Evolutionary conservation across 768 basidiomycete genomes (phyloP).

Genomic region (Hirschioporus abietinus): DNA sequence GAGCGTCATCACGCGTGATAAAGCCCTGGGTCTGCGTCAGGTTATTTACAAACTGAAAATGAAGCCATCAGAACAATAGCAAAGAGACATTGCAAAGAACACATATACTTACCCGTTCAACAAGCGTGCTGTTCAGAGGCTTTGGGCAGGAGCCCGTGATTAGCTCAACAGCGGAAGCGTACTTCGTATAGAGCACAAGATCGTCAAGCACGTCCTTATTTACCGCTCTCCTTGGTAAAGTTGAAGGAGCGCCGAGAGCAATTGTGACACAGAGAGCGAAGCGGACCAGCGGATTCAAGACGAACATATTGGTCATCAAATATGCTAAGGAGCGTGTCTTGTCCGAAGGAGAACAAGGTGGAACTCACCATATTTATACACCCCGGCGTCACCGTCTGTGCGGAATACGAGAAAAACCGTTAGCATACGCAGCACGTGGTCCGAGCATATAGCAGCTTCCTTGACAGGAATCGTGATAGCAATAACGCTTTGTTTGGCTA

Average conservation of each 20-base stretch:
- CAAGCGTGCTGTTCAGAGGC: constrained; percentile 42
- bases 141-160: constrained; percentile 27
- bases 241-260: neutral
- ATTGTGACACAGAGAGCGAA: neutral
- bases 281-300: neutral
- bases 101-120: constrained; percentile 30
- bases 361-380: neutral
- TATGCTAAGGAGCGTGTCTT: neutral
- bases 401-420: neutral
- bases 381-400: too few relatives aligned
- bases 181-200: constrained; percentile 41
- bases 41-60: constrained; percentile 23
- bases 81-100: constrained; percentile 5
- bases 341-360: neutral
- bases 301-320: too few relatives aligned
- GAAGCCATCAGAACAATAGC: neutral
- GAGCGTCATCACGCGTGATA: constrained; percentile 15
- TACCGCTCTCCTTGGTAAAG: neutral
- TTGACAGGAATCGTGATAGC: neutral
- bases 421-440: neutral
- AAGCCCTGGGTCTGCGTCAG: constrained; percentile 31
- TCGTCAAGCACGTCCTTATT: constrained; percentile 22
- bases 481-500: neutral
- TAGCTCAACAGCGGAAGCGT: constrained; percentile 42
- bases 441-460: neutral